Percentiles rank a stretch among this genome's conserved stretches.
phyloP scores from a whole-genome alignment of 345 rosid genomes.

The Acer campestre region DNA sequence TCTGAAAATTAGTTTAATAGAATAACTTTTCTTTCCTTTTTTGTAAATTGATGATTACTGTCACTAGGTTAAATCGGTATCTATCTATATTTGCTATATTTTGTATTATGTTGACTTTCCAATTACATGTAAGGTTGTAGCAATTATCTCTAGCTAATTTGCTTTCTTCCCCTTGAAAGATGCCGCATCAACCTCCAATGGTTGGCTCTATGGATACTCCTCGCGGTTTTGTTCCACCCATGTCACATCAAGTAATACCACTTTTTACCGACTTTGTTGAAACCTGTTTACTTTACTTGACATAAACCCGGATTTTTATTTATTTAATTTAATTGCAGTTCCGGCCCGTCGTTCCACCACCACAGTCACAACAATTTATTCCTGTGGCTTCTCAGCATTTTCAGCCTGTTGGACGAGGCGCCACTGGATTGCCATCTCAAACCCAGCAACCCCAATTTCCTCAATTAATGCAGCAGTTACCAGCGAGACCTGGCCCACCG shows the following conservation, averaged over 20 bases:
- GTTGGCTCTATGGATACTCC: slow-evolving; percentile 62
- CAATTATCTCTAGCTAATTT: slow-evolving; percentile 22
- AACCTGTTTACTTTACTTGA: slow-evolving; percentile 8
- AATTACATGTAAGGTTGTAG: slow-evolving; percentile 5
- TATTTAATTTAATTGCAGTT: slow-evolving; percentile 46
- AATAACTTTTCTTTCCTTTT: neutral
- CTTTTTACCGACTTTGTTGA: slow-evolving; percentile 15
- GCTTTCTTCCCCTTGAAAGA: slow-evolving; percentile 25
- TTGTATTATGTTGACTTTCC: slow-evolving; percentile 8
- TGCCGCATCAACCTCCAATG: slow-evolving; percentile 63
- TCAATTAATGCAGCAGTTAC: slow-evolving; percentile 61
- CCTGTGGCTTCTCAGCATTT: slow-evolving; percentile 70
- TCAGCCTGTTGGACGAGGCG: slow-evolving; percentile 62
- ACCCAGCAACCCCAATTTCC: slow-evolving; percentile 65
- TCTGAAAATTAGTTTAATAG: neutral
- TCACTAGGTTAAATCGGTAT: neutral
- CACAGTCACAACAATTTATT: slow-evolving; percentile 67
- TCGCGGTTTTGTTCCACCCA: slow-evolving; percentile 63
- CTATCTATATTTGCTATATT: slow-evolving; percentile 12
- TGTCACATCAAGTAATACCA: slow-evolving; percentile 68
- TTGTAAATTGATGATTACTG: neutral
- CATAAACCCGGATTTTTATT: slow-evolving; percentile 6
- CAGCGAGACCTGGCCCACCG: slow-evolving; percentile 64
- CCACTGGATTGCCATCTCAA: slow-evolving; percentile 70
- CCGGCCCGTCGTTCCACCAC: slow-evolving; percentile 60